Percentiles rank a stretch among this genome's conserved stretches.
Conservation (phyloP, 768 basidiomycete genomes). For the Crucibulum laeve region DNA sequence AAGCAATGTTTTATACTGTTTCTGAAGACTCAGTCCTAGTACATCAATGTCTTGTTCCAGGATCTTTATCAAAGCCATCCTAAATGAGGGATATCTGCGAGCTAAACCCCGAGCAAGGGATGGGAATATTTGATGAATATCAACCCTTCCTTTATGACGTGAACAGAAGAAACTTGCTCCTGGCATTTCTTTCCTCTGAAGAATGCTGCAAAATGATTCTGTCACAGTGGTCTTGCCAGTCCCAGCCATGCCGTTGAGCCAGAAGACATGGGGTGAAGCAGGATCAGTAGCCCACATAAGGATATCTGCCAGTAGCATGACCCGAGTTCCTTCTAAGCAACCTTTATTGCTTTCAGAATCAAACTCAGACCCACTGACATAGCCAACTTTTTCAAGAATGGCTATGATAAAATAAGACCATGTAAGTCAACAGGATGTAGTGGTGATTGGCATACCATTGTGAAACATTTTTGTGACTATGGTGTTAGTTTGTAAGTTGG, state of each 20-base stretch:
- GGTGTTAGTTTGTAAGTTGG: too few species aligned
- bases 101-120: neutral
- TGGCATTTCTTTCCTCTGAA: neutral
- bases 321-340: conserved; percentile 10
- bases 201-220: neutral
- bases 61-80: neutral
- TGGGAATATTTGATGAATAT: neutral
- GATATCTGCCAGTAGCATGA: conserved; percentile 7
- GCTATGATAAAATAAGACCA: neutral
- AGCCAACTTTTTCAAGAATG: neutral
- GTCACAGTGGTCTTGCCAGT: conserved; percentile 16
- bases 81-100: neutral
- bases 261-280: conserved; percentile 17
- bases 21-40: neutral
- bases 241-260: conserved; percentile 16
- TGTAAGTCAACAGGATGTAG: neutral
- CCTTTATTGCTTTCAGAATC: neutral
- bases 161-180: neutral
- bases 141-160: neutral
- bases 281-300: conserved; percentile 26
- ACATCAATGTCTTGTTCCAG: neutral
- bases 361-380: neutral
- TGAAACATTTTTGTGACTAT: neutral
- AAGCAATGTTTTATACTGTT: neutral
- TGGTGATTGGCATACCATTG: neutral